Conservation (phyloP, 2,329 filamentous ascomycete species). For the Ciborinia camelliae region DNA sequence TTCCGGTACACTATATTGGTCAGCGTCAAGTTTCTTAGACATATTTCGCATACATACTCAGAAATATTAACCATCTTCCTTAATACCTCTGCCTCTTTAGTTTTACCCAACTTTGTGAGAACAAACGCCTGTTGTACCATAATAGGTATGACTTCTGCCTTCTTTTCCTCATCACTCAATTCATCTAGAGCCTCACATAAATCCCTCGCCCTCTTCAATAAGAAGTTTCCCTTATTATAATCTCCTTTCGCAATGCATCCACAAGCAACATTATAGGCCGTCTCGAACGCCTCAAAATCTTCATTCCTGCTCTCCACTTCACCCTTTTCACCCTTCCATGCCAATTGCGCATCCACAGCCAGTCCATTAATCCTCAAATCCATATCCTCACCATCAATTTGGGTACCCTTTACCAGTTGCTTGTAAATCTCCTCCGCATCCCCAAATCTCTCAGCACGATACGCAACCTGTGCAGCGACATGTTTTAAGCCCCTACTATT, state of each 20-base stretch:
- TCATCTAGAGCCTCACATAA: slow-evolving; percentile 73
- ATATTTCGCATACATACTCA: slow-evolving; percentile 49
- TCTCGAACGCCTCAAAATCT: slow-evolving; percentile 73
- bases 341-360: slow-evolving; percentile 68
- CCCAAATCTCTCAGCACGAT: slow-evolving; percentile 70
- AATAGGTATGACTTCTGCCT: slow-evolving; percentile 70
- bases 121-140: slow-evolving; percentile 74
- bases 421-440: slow-evolving; percentile 63
- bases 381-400: slow-evolving; percentile 60
- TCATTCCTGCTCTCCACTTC: slow-evolving; percentile 41
- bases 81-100: slow-evolving; percentile 61
- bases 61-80: slow-evolving; percentile 58
- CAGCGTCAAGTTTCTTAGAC: slow-evolving; percentile 29
- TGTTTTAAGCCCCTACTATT: slow-evolving; percentile 41
- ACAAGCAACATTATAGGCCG: slow-evolving; percentile 77
- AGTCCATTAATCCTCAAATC: slow-evolving; percentile 75
- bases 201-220: slow-evolving; percentile 67
- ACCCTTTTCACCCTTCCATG: slow-evolving; percentile 56
- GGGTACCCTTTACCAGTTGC: slow-evolving; percentile 48
- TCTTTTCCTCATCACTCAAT: slow-evolving; percentile 69
- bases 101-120: slow-evolving; percentile 61
- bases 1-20: slow-evolving; percentile 57
- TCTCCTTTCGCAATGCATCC: slow-evolving; percentile 67
- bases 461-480: slow-evolving; percentile 64
- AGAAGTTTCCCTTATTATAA: slow-evolving; percentile 58